phyloP scores from a whole-genome alignment of 2,329 filamentous ascomycete species.

The Penicillium digitatum region DNA sequence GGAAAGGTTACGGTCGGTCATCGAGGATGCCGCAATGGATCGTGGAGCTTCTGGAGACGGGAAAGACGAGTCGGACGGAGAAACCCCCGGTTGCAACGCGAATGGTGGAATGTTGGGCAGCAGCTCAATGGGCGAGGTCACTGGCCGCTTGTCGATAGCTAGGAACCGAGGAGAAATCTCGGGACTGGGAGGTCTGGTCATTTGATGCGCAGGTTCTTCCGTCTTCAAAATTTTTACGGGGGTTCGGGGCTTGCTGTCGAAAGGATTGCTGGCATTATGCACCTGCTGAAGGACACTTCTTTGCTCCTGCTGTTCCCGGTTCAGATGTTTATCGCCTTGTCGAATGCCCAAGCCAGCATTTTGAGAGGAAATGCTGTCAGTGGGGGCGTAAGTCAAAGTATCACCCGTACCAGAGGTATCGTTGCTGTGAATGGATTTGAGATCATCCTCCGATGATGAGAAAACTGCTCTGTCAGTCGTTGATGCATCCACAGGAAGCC shows the following conservation, averaged over 20 bases:
- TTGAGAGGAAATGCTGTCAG: slow-evolving; percentile 4
- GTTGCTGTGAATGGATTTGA: slow-evolving; percentile 24
- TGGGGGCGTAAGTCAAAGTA: slow-evolving; percentile 21
- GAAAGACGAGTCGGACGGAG: slow-evolving; percentile 41
- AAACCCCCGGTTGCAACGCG: slow-evolving; percentile 37
- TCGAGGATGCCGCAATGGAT: slow-evolving; percentile 40
- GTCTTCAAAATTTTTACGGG: slow-evolving; percentile 30
- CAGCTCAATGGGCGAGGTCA: slow-evolving; percentile 43
- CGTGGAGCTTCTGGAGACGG: slow-evolving; percentile 47
- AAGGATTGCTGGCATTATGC: slow-evolving; percentile 22
- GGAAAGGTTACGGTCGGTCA: slow-evolving; percentile 41
- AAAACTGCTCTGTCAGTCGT: slow-evolving; percentile 7
- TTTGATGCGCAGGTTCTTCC: slow-evolving; percentile 27
- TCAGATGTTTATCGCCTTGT: slow-evolving; percentile 12
- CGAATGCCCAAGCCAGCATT: slow-evolving; percentile 32
- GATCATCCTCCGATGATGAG: slow-evolving; percentile 16
- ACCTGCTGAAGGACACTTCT: slow-evolving; percentile 12
- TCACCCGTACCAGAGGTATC: slow-evolving; percentile 25
- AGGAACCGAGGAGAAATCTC: slow-evolving; percentile 37
- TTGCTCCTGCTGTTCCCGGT: neutral
- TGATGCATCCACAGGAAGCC: slow-evolving; percentile 1
- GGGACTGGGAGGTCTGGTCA: slow-evolving; percentile 30
- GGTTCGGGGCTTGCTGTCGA: slow-evolving; percentile 21
- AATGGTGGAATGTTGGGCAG: slow-evolving; percentile 39
- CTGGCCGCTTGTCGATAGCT: slow-evolving; percentile 39